Conservation (phyloP, 2,329 filamentous ascomycete genomes). For the Fragosphaeria purpurea region DNA sequence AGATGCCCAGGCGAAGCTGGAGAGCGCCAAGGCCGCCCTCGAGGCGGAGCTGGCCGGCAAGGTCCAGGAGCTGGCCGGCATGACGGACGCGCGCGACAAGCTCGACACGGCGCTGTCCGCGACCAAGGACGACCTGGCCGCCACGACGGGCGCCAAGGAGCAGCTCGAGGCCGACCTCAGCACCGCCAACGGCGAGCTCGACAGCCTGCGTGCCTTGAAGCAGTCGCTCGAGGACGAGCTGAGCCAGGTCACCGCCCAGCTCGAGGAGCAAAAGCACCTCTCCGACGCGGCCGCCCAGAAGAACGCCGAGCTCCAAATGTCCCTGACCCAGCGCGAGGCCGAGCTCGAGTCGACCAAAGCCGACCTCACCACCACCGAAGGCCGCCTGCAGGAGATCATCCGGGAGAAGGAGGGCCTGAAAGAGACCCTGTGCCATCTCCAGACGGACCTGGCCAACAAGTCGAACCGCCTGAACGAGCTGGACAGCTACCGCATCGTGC, state of each 20-base stretch:
- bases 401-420: slow-evolving; percentile 15
- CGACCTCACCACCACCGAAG: slow-evolving; percentile 14
- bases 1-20: slow-evolving; percentile 16
- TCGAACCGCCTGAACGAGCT: slow-evolving; percentile 17
- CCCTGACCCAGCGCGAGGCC: slow-evolving; percentile 13
- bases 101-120: slow-evolving; percentile 13
- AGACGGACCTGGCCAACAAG: slow-evolving; percentile 16
- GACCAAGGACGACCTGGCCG: slow-evolving; percentile 15
- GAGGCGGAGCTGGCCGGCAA: slow-evolving; percentile 16
- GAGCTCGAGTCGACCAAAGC: slow-evolving; percentile 16
- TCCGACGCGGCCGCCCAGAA: slow-evolving; percentile 10
- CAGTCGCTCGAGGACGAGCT: slow-evolving; percentile 4
- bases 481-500: slow-evolving; percentile 19
- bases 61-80: slow-evolving; percentile 15
- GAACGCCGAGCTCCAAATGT: slow-evolving; percentile 15
- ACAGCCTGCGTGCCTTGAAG: slow-evolving; percentile 2
- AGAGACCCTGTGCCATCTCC: slow-evolving; percentile 13
- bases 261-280: slow-evolving; percentile 8
- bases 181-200: slow-evolving; percentile 13
- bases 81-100: slow-evolving; percentile 8
- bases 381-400: slow-evolving; percentile 15
- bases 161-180: slow-evolving; percentile 10
- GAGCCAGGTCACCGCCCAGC: background rate
- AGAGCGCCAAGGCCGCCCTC: slow-evolving; percentile 17
- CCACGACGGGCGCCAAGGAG: slow-evolving; percentile 2